Evolutionary conservation across 352 stramenopile species (phyloP).

Genomic region (Globisporangium splendens): DNA sequence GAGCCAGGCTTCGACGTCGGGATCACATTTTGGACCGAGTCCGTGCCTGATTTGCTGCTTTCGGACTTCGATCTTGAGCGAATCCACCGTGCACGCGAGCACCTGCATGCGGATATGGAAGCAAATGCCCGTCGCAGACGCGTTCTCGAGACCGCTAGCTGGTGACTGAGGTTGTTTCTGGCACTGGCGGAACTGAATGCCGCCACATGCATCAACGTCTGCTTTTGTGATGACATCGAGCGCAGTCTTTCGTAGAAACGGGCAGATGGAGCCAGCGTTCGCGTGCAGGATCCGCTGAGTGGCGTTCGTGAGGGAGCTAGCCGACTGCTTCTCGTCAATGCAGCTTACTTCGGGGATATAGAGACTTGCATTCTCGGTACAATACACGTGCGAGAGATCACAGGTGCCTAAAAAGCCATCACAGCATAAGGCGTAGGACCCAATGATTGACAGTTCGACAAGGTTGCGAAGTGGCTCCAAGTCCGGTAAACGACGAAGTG

Average conservation of each 20-base stretch:
- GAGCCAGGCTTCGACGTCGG: slow-evolving; percentile 8
- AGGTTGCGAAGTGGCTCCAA: slow-evolving; percentile 19
- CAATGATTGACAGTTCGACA: slow-evolving; percentile 9
- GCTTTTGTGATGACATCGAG: background rate
- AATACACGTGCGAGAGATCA: slow-evolving; percentile 8
- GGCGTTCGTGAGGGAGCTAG: background rate
- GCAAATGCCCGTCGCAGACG: slow-evolving; percentile 11
- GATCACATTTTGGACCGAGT: background rate
- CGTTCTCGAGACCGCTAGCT: no score
- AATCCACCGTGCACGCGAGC: slow-evolving; percentile 9
- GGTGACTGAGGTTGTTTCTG: background rate
- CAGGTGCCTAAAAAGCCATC: slow-evolving; percentile 27
- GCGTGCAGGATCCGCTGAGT: background rate
- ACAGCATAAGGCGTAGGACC: slow-evolving; percentile 23
- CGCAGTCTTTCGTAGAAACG: background rate
- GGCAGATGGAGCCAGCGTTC: background rate
- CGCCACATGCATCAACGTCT: slow-evolving; percentile 2
- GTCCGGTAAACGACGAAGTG: slow-evolving; percentile 18
- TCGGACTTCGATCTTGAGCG: slow-evolving; percentile 1
- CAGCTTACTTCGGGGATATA: background rate
- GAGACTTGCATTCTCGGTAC: background rate
- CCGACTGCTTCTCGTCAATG: background rate
- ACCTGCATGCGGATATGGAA: slow-evolving; percentile 8
- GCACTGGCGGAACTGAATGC: slow-evolving; percentile 7
- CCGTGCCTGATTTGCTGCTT: slow-evolving; percentile 3